Evolutionary conservation across 1,139 yeast genomes (phyloP).

Genomic region (Geotrichum reessii): DNA sequence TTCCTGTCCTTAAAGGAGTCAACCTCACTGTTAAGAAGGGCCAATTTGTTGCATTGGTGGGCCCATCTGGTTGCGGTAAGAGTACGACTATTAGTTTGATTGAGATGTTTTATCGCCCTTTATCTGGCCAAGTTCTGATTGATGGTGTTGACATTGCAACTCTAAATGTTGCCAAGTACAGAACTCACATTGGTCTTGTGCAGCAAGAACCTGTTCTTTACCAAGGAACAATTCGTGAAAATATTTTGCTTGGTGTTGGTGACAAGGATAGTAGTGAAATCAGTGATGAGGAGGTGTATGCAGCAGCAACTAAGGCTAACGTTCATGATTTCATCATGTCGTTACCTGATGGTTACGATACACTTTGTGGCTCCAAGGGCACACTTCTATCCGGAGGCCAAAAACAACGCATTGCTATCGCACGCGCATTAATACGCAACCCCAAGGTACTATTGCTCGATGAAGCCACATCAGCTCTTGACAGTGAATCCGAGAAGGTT

Average conservation of each 20-base stretch:
- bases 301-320: conserved; percentile 75
- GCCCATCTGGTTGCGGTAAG: conserved; percentile 94
- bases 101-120: conserved; percentile 74
- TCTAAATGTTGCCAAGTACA: conserved; percentile 64
- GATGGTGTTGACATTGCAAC: conserved; percentile 68
- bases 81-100: conserved; percentile 83
- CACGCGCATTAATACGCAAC: conserved; percentile 65
- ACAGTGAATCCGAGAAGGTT: conserved; percentile 73
- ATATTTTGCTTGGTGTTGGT: conserved; percentile 66
- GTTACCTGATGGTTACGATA: conserved; percentile 78
- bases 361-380: conserved; percentile 76
- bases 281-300: conserved; percentile 55
- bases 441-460: conserved; percentile 65
- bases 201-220: conserved; percentile 78
- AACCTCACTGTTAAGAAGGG: conserved; percentile 67
- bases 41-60: conserved; percentile 87
- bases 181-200: conserved; percentile 75
- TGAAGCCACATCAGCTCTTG: conserved; percentile 79
- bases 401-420: conserved; percentile 72
- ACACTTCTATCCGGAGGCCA: conserved; percentile 84
- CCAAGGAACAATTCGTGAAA: conserved; percentile 81
- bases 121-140: conserved; percentile 55
- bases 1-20: conserved; percentile 62
- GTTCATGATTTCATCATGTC: conserved; percentile 70
- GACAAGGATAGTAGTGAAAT: conserved; percentile 41